Base-by-base conservation (phyloP, 768 basidiomycete genomes). In the Peribolospora baueri region DNA sequence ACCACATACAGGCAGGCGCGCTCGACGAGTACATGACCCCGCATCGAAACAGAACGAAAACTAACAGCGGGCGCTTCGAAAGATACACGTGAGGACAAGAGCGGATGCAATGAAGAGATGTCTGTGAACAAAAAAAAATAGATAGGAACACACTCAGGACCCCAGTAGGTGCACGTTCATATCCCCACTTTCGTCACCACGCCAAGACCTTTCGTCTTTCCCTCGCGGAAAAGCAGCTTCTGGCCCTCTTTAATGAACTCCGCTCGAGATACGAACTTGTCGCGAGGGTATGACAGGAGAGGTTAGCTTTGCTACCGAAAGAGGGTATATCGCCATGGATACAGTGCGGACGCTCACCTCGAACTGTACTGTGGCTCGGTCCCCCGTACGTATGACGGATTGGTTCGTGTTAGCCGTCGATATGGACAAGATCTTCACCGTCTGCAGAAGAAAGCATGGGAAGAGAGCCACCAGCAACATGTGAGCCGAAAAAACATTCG, bases 291-390 rank as follows among this genome's bases (percentile, higher is more conserved):
- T 3, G 4, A 40, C 7, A 51, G 39, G 51, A 51, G 40, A 41
- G 38, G 14, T 4, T 4, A n/a, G 51, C 55, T 55, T 4, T 54
- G 58, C 3, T 38, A 48, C 3, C 50, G 42, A 54, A 91, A 84
- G 64, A 95, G 91, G 25, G 25, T 25, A 25, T 25, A 25, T 25
- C 25, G 25, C 25, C 25, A 25, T 25, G 25, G 25, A 25, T 25
- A 25, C 25, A 25, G 25, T 25, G 25, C 25, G 25, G 25, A 25
- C 25, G 25, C 25, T 25, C 25, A 25, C 25, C 69, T 95, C 85
- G 61, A 97, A 95, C 42, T 76, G 75, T n/a, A 95, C 86, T 3
- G 80, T 87, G 3, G 87, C 85, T 41, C 88, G 76, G 64, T 98
- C 93, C 4, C 93, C 93, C 0, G 91, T 98, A 14, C 91, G 79